Evolutionary conservation across 371 early-diverging fungal genomes (phyloP).

Genomic region (Mortierella sp.): DNA sequence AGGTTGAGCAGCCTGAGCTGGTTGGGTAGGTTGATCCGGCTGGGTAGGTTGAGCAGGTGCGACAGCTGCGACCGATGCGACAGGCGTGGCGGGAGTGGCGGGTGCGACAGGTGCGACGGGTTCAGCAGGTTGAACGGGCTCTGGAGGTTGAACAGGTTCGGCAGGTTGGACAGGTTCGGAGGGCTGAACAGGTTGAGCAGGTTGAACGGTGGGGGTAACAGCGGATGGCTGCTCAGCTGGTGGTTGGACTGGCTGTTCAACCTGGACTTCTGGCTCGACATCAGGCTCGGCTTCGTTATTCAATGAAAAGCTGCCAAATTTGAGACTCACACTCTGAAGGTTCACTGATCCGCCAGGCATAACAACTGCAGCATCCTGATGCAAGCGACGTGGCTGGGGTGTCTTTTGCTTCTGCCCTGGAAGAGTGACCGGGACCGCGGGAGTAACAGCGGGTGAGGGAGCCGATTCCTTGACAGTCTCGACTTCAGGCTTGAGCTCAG

Average conservation of each 20-base stretch:
- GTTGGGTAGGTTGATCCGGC: constrained; percentile 24
- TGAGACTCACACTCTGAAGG: constrained; percentile 76
- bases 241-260: neutral
- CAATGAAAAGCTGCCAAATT: constrained; percentile 84
- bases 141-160: constrained; percentile 1
- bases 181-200: constrained; percentile 12
- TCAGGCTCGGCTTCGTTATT: constrained; percentile 55
- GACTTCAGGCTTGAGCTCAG: constrained; percentile 19
- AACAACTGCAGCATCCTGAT: constrained; percentile 89
- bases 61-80: constrained; percentile 16
- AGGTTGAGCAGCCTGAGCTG: constrained; percentile 30
- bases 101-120: constrained; percentile 10
- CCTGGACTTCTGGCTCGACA: neutral
- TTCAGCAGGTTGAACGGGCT: constrained; percentile 3
- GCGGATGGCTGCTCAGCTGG: too few species aligned
- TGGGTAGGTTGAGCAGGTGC: constrained; percentile 29
- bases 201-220: constrained; percentile 5
- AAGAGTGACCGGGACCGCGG: constrained; percentile 50
- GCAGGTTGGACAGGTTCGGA: constrained; percentile 7
- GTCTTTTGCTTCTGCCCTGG: constrained; percentile 64
- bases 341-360: constrained; percentile 78
- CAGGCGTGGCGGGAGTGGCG: constrained; percentile 1
- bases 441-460: constrained; percentile 6
- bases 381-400: constrained; percentile 64
- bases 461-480: constrained; percentile 18